Conservation (phyloP, 116 monocot genomes). For the Posidonia oceanica region DNA sequence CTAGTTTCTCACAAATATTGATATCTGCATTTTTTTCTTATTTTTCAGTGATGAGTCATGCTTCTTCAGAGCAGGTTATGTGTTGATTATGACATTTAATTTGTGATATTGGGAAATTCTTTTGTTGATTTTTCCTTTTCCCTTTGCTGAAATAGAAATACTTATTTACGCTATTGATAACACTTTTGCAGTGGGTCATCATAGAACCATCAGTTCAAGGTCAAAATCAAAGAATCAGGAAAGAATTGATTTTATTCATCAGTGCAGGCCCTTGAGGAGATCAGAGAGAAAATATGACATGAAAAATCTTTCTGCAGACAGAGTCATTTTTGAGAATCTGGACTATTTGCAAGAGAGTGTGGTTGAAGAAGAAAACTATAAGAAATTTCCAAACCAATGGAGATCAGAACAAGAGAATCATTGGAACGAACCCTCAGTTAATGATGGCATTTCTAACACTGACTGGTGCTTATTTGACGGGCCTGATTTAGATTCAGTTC, state of each 20-base stretch:
- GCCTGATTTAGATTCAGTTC: constrained; percentile 1
- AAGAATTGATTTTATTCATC: background rate
- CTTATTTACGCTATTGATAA: background rate
- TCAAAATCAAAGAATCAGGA: background rate
- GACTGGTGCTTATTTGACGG: constrained; percentile 4
- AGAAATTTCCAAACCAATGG: background rate
- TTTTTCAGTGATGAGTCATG: constrained; percentile 14
- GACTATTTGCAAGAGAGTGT: background rate
- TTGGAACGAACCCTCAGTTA: background rate
- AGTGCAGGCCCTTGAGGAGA: background rate
- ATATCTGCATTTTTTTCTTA: background rate
- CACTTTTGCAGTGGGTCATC: background rate
- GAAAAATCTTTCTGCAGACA: background rate
- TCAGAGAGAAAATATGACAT: background rate
- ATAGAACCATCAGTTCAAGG: background rate
- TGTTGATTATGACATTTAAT: background rate
- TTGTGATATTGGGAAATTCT: background rate
- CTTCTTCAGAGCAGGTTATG: constrained; percentile 10
- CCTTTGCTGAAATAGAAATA: background rate
- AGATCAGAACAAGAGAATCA: background rate
- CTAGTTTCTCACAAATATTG: background rate
- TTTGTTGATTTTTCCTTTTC: background rate
- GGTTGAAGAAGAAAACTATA: background rate
- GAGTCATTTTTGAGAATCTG: constrained; percentile 1
- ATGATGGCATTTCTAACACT: background rate